phyloP scores from a whole-genome alignment of 2,329 filamentous ascomycete genomes.

The Fonsecaea erecta region DNA sequence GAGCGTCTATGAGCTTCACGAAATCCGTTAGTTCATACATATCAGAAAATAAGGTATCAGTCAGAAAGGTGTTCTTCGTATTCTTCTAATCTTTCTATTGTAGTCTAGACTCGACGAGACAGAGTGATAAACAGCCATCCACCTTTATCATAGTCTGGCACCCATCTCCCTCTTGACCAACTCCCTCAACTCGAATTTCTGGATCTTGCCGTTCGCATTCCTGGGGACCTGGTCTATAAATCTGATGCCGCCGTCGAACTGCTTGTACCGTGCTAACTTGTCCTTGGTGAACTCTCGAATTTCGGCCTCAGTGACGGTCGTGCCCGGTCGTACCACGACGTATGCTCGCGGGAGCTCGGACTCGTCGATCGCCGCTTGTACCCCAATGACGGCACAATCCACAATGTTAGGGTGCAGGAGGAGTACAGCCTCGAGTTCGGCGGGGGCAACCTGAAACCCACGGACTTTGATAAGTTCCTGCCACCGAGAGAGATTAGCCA shows the following conservation, averaged over 20 bases:
- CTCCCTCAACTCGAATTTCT: neutral
- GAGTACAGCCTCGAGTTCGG: constrained; percentile 53
- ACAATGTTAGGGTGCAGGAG: constrained; percentile 50
- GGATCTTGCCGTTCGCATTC: constrained; percentile 56
- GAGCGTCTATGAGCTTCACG: neutral
- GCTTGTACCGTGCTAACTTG: constrained; percentile 54
- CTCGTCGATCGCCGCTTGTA: constrained; percentile 40
- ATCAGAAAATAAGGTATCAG: neutral
- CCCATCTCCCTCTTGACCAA: constrained; percentile 1
- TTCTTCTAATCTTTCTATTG: neutral
- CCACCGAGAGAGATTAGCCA: neutral
- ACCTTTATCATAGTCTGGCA: neutral
- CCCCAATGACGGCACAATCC: constrained; percentile 54
- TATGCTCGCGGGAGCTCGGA: constrained; percentile 47
- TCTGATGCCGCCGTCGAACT: constrained; percentile 52
- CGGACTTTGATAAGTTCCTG: constrained; percentile 35
- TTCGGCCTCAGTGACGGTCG: constrained; percentile 45
- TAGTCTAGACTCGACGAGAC: neutral
- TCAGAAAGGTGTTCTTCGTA: neutral
- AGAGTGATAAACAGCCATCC: neutral
- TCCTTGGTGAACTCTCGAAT: constrained; percentile 37
- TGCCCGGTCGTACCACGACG: constrained; percentile 43
- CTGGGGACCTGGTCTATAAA: constrained; percentile 57
- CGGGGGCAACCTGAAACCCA: constrained; percentile 53
- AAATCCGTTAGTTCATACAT: neutral